A percentile compares a stretch with the other conserved stretches of the same genome.
Conservation (phyloP, 2,329 filamentous ascomycete genomes). For the Fusarium marasasianum region DNA sequence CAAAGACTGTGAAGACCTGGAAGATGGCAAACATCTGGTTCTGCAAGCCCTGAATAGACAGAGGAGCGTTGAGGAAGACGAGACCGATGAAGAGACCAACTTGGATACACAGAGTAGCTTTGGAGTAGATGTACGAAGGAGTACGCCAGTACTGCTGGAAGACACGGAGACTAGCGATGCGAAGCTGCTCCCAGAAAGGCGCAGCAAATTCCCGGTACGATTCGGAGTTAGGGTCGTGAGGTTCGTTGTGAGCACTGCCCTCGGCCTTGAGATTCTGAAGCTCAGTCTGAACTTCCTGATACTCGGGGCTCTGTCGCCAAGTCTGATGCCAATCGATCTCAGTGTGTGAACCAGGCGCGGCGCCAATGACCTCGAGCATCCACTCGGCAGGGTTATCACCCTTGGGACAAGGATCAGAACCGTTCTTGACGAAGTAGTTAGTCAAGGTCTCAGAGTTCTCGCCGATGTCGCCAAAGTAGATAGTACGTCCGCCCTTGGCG, state of each 20-base stretch:
- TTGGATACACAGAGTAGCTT: conserved; percentile 72
- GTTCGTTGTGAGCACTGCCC: conserved; percentile 50
- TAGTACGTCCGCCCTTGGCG: conserved; percentile 40
- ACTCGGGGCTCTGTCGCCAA: conserved; percentile 55
- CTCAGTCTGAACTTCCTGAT: conserved; percentile 59
- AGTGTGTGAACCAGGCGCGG: conserved; percentile 35
- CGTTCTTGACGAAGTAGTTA: conserved; percentile 35
- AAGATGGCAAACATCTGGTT: conserved; percentile 90
- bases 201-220: conserved; percentile 82
- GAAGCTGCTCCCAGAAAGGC: conserved; percentile 73
- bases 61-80: conserved; percentile 77
- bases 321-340: conserved; percentile 40
- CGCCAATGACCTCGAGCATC: conserved; percentile 43
- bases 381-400: conserved; percentile 41
- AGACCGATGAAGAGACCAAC: conserved; percentile 82
- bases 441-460: conserved; percentile 38
- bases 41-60: conserved; percentile 80
- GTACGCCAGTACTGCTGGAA: conserved; percentile 95
- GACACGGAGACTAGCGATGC: conserved; percentile 74
- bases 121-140: conserved; percentile 88
- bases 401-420: conserved; percentile 26
- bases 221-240: conserved; percentile 47
- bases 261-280: conserved; percentile 63
- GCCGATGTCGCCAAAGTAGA: conserved; percentile 43
- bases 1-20: conserved; percentile 84